Evolutionary conservation across 2,329 filamentous ascomycete genomes (phyloP).

Genomic region (Trichoderma sp.): DNA sequence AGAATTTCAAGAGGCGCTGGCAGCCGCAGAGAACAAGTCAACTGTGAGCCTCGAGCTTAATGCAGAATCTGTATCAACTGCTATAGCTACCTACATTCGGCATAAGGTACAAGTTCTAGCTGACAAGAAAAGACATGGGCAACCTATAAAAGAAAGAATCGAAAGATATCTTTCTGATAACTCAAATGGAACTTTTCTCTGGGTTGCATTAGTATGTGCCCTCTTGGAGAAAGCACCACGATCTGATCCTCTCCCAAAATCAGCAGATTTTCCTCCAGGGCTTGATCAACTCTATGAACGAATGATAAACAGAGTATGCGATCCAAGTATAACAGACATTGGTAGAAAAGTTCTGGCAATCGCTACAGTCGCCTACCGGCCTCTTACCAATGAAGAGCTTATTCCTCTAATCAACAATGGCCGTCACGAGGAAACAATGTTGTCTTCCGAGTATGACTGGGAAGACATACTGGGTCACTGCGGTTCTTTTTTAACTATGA

Average conservation of each 20-base stretch:
- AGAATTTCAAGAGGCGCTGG: not conserved
- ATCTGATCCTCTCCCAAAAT: not conserved
- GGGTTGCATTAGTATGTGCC: not conserved
- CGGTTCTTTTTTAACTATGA: slow-evolving; percentile 43
- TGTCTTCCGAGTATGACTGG: not conserved
- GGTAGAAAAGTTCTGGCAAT: not conserved
- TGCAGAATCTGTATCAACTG: not conserved
- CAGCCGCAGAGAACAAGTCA: not conserved
- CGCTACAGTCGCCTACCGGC: not conserved
- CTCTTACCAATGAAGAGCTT: not conserved
- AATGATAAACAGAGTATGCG: not conserved
- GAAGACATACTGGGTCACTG: slow-evolving; percentile 26
- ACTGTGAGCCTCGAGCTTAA: not conserved
- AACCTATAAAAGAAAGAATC: rapidly evolving
- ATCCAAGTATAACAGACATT: not conserved
- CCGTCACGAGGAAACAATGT: rapidly evolving
- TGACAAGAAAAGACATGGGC: rapidly evolving
- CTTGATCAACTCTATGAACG: not conserved
- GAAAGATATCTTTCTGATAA: not conserved
- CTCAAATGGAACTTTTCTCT: not conserved
- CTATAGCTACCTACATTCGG: not conserved
- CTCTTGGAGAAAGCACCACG: rapidly evolving
- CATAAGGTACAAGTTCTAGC: not conserved
- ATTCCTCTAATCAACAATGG: not conserved
- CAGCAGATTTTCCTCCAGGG: not conserved